phyloP scores from a whole-genome alignment of 164 flowering plant genomes.

The Liriodendron chinense region DNA sequence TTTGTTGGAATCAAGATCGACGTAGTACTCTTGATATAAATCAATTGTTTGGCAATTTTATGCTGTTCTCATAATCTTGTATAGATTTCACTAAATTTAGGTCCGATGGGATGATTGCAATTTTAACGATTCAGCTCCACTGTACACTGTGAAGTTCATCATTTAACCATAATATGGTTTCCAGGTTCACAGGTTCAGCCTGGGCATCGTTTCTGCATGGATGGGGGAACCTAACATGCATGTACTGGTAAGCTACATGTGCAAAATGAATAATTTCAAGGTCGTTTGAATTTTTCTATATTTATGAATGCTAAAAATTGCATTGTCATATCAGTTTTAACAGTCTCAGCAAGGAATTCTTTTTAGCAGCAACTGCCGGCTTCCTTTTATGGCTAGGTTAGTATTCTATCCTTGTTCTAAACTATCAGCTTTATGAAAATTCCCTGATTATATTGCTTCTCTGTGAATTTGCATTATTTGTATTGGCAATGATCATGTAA shows the following conservation, averaged over 20 bases:
- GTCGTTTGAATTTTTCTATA: not conserved
- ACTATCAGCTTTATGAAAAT: too few species aligned
- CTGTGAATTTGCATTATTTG: too few species aligned
- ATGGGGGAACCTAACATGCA: constrained; percentile 77
- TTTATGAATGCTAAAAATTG: constrained; percentile 1
- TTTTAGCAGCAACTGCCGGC: constrained; percentile 69
- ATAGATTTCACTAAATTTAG: too few species aligned
- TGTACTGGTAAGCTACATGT: constrained; percentile 55
- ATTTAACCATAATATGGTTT: not conserved
- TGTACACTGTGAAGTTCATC: constrained; percentile 2
- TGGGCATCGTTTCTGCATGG: constrained; percentile 89
- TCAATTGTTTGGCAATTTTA: too few species aligned
- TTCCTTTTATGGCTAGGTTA: constrained; percentile 68
- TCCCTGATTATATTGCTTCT: too few species aligned
- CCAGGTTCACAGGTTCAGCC: constrained; percentile 82
- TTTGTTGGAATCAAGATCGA: too few species aligned
- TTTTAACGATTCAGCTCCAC: not conserved
- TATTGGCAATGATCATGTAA: too few species aligned
- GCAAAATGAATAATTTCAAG: not conserved
- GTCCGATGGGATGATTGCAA: not conserved
- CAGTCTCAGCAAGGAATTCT: constrained; percentile 69
- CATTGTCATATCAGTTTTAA: constrained; percentile 52
- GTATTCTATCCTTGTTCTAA: not conserved
- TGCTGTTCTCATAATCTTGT: not conserved
- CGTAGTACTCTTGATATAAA: too few species aligned